Evolutionary conservation across 1,284 basidiomycete species (phyloP), one percentile per base, ranked within the genome.

Genomic region (Papiliotrema laurentii): DNA sequence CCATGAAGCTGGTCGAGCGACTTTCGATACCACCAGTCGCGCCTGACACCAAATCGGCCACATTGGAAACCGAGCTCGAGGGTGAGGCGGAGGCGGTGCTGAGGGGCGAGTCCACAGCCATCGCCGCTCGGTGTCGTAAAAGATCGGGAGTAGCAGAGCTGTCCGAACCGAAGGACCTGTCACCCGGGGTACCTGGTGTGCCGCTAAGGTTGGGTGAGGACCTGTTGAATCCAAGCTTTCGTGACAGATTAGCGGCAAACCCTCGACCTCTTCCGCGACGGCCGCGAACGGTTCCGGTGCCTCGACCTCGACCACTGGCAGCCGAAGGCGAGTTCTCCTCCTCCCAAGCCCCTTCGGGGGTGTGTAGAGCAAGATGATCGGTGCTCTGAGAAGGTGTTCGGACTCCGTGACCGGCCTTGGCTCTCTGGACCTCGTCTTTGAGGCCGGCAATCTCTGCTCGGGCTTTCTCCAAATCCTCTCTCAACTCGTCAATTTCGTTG

Each of bases 401-500:
- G n/a, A 33, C 14, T 36, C 34, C 45, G 7, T 22, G 28, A 43
- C 14, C 16, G 14, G 25, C n/a, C 26, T 38, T 34, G 5, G 47
- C 50, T 11, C 51, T 50, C n/a, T 45, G 48, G 7, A 56, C 51
- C 43, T 63, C 51, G 24, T 50, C 43, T 47, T 66, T 61, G 42
- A 72, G 56, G 10, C 51, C 50, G 13, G 69, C 64, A 45, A 75
- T 65, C 55, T 74, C 66, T 41, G 52, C 48, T 33, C 61, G 64
- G 2, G 73, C 70, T 7, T 59, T 56, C 5, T 60, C 60, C 6
- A 74, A 66, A 43, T 63, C 55, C n/a, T 58, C 52, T 31, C 70
- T 60, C 25, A 72, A 63, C 49, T 73, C 70, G 35, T 71, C 67
- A 42, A 71, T 59, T 43, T 75, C 72, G 55, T 71, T 69, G 46